A percentile compares a stretch with the other conserved stretches of the same genome.
These are phyloP conservation scores for Claviceps sp. DNA, from an alignment of 2,329 filamentous ascomycete species.

Conservation along the genomic window DNA sequence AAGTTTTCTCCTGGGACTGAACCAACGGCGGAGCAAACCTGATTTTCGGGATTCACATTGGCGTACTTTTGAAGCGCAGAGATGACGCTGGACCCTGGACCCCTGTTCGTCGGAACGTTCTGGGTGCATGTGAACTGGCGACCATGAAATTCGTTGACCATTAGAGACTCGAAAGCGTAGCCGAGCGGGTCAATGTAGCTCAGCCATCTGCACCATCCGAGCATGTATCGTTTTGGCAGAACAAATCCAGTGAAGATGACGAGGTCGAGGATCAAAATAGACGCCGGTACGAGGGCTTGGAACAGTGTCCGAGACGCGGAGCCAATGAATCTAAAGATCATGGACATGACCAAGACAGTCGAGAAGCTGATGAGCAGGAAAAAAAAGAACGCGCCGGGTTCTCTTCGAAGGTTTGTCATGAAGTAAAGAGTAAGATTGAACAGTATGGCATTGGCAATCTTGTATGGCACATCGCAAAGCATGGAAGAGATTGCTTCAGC, in stretches of 20 bases:
- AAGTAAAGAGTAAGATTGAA: conserved; percentile 82
- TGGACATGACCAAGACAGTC: conserved; percentile 67
- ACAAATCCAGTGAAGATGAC: conserved; percentile 61
- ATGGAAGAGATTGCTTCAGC: conserved; percentile 81
- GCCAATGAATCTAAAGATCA: conserved; percentile 75
- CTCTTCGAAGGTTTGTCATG: conserved; percentile 66
- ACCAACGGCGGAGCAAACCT: conserved; percentile 47
- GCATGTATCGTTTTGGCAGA: conserved; percentile 54
- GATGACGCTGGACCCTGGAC: not conserved
- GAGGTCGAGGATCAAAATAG: conserved; percentile 49
- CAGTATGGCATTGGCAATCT: conserved; percentile 51
- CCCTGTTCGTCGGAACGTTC: conserved; percentile 27
- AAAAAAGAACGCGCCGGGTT: conserved; percentile 69
- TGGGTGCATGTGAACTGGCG: conserved; percentile 42
- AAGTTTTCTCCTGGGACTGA: conserved; percentile 34
- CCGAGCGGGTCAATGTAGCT: conserved; percentile 68
- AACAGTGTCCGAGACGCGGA: conserved; percentile 58
- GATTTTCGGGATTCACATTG: conserved; percentile 23
- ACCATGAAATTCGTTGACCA: conserved; percentile 69
- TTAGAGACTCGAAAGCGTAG: conserved; percentile 68
- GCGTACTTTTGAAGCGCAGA: conserved; percentile 10
- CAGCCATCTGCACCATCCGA: conserved; percentile 71
- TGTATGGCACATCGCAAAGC: conserved; percentile 76
- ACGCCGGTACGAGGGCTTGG: conserved; percentile 47
- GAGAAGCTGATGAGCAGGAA: conserved; percentile 66